Percentiles rank a stretch among this genome's conserved stretches.
Conservation (phyloP, 1,284 basidiomycete genomes). For the Flammula alnicola region DNA sequence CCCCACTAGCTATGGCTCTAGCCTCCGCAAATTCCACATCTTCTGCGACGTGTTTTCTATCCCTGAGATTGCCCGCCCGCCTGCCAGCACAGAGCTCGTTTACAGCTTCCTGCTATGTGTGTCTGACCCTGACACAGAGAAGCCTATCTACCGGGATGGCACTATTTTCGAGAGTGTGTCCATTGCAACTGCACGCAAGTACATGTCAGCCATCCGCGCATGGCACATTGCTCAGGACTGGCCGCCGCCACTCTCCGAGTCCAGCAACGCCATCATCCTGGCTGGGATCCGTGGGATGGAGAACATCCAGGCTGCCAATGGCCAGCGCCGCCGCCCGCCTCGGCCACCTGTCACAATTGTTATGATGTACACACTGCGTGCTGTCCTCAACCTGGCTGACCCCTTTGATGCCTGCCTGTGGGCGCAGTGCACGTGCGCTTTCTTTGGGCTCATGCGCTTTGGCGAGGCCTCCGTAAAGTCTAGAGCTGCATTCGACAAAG, state of each 20-base stretch:
- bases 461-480: constrained; percentile 36
- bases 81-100: no score
- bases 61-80: no score
- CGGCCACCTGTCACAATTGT: constrained; percentile 33
- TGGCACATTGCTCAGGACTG: no score
- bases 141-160: no score
- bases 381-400: constrained; percentile 24
- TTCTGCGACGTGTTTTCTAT: no score
- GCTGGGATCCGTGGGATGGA: constrained; percentile 29
- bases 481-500: constrained; percentile 21
- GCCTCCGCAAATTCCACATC: no score
- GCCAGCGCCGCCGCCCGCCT: constrained; percentile 21
- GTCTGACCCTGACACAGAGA: no score
- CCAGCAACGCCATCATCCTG: neutral
- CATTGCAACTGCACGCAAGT: no score
- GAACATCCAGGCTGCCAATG: constrained; percentile 23
- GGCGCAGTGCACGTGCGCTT: constrained; percentile 38
- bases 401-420: constrained; percentile 42
- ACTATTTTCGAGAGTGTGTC: no score
- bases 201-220: no score
- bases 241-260: constrained; percentile 30
- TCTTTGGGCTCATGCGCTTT: constrained; percentile 43
- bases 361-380: constrained; percentile 31
- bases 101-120: no score
- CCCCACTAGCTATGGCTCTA: no score